Base-by-base conservation (phyloP, 2,329 filamentous ascomycete genomes). In the Teratosphaeria zuluensis region DNA sequence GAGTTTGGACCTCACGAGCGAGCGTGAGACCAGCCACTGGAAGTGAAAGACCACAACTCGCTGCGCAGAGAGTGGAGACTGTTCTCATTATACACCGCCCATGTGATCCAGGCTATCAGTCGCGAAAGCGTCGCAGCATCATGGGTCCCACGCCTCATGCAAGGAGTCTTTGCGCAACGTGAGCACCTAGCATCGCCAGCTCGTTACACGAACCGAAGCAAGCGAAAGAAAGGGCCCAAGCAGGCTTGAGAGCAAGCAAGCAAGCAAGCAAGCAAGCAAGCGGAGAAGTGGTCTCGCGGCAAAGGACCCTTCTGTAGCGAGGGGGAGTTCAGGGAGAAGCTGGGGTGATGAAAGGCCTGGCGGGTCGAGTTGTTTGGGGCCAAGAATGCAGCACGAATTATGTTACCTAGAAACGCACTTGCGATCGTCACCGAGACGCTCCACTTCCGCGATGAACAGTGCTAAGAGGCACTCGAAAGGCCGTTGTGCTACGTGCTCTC, bases 11-110 rank as follows among this genome's bases (percentile, higher is more conserved):
- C 46, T 58, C 57, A 42, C 61, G 61, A 56, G 63, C 65, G 33
- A 70, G 58, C 42, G 63, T 63, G 54, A 70, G 76, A 61, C 84
- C 83, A 59, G 82, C 76, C 58, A 80, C 78, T 64, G 83, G 83
- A 64, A 84, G 78, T 70, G 81, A 82, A 73, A 84, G 76, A 69
- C 73, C 70, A 67, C 82, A 84, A 76, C 82, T 82, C 71, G 83
- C 75, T 68, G 83, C 84, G 81, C 81, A 84, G 67, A 86, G 78
- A 4, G 60, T 59, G 28, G 60, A 56, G 30, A 64, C 63, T 54
- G 63, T 64, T 58, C 61, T 56, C 63, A 64, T 64, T 53, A 51
- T 59, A 54, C 57, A 57, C 51, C 33, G 33, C 30, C 55, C 58
- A 51, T 52, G n/a, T 30, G 33, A 52, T 31, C 55, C 51, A 54